These are phyloP conservation scores for Raphanus hybrid DNA, from an alignment of 441 rosid genomes.

Conservation along the genomic window DNA sequence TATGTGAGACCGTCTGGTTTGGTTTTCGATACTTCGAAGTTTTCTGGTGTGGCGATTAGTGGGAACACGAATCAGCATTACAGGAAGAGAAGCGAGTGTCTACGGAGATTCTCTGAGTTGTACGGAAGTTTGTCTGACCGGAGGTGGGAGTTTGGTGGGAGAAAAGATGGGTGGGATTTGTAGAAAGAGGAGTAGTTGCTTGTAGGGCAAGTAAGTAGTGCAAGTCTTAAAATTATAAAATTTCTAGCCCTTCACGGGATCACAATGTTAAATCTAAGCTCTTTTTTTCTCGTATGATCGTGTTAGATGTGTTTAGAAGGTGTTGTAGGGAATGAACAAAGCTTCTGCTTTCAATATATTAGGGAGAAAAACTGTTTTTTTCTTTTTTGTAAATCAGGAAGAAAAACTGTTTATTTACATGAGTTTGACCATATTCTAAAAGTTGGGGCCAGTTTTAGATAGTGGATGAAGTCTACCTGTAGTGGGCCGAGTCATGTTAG, in stretches of 20 bases:
- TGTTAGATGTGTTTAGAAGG: too few relatives aligned
- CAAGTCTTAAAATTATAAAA: neutral
- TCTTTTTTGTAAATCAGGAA: too few relatives aligned
- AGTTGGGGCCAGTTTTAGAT: too few relatives aligned
- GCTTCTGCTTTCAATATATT: neutral
- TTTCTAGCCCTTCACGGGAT: neutral
- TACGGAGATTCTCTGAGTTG: slow-evolving; percentile 61
- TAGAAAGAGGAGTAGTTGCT: slow-evolving; percentile 42
- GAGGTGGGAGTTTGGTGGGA: slow-evolving; percentile 63
- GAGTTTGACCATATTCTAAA: too few relatives aligned
- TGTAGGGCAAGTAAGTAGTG: slow-evolving; percentile 37
- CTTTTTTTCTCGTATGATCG: too few relatives aligned
- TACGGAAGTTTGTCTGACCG: slow-evolving; percentile 67
- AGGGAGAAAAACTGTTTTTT: neutral
- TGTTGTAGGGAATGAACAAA: neutral
- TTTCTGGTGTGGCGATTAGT: slow-evolving; percentile 87
- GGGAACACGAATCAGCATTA: slow-evolving; percentile 78
- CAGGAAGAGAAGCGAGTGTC: slow-evolving; percentile 72
- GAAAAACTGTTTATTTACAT: neutral
- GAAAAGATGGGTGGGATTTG: slow-evolving; percentile 93
- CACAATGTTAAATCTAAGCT: too few relatives aligned
- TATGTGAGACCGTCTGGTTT: slow-evolving; percentile 80
- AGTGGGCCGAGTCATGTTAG: too few relatives aligned
- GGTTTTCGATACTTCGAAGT: slow-evolving; percentile 87
- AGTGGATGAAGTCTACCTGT: too few relatives aligned